Evolutionary conservation across 352 stramenopile genomes (phyloP), one percentile per base, ranked within the genome.

Genomic region (Globisporangium echinulatum): DNA sequence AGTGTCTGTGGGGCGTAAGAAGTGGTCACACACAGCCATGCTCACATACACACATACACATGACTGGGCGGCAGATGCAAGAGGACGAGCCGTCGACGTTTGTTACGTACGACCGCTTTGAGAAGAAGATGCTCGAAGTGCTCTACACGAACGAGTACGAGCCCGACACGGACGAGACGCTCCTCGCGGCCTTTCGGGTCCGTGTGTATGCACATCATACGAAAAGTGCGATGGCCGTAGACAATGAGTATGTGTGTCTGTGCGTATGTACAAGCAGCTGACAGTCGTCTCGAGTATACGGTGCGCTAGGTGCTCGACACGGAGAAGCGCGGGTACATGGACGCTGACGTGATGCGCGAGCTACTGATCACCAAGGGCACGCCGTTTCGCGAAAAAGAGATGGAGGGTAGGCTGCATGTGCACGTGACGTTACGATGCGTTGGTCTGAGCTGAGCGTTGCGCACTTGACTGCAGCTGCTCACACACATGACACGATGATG

Each of bases 111-210:
- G 77, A 92, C n/a, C 85, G 80, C 49, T 97, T 97, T 54, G 88
- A 97, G 71, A 92, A 92, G 61, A 96, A 96, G 65, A 96, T 97
- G 89, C 85, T 97, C 48, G 86, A 97, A 49, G 86, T 97, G 54
- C 63, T 97, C 56, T 86, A 87, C 54, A 89, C 75, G 15, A 92
- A 91, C 62, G 78, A 94, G 59, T 97, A 94, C 69, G 82, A 94
- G 52, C 85, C 88, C 0, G 90, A 97, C 54, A 77, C 82, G 54
- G 79, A 95, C 58, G 89, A 97, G 64, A 85, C 88, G 38, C 63
- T 97, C n/a, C 69, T 97, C 33, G 70, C 79, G 37, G 87, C 87
- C 10, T 94, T 93, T 58, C 71, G 70, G 37, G 77, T 85, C 15
- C 33, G 37, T 33, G 25, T 33, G 25, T 2, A 2, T 33, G 25